Evolutionary conservation across 352 stramenopile genomes (phyloP), one percentile per base, ranked within the genome.

Genomic region (Phytophthora crassamura): DNA sequence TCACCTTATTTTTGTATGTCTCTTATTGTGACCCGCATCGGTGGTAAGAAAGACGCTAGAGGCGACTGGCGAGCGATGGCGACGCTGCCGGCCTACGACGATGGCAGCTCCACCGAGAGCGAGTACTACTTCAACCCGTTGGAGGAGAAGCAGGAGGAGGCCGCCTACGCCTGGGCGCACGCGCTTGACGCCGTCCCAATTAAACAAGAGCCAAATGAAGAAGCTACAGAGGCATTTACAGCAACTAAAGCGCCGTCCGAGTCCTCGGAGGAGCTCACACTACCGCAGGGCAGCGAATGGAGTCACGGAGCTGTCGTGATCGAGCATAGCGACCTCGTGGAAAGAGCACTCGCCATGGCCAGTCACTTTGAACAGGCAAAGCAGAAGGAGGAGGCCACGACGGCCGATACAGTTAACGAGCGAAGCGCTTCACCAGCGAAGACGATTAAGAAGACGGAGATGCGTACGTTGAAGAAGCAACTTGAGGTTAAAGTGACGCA

Each of bases 101-200:
- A 73, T 42, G 63, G 68, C 15, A 73, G 68, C 63, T 73, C 68
- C 36, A 76, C 68, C 5, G 68, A 76, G 43, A 73, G 55, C 43
- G 68, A 76, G 48, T 66, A 67, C 10, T 75, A 75, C 46, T 68
- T 69, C 35, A 62, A 72, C 7, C 48, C 50, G 7, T 11, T 1
- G 7, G 57, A 68, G 33, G 48, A 63, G 15, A 20, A 30, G 9
- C 43, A 58, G 48, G 35, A 47, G 22, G 30, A 41, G 9, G 46
- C 28, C 11, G 22, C 40, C 14, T 28, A 40, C 18, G 12, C 36
- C 15, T 58, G 47, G 46, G 18, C 20, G 9, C 52, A 57, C 28
- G 22, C 32, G 30, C 10, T 22, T 15, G 33, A 52, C 18, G 5
- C 22, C 11, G 30, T 9, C 11, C 28, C 5, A 34, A 56, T 12